phyloP scores from a whole-genome alignment of 2,329 filamentous ascomycete species.

The Botryotinia convoluta region DNA sequence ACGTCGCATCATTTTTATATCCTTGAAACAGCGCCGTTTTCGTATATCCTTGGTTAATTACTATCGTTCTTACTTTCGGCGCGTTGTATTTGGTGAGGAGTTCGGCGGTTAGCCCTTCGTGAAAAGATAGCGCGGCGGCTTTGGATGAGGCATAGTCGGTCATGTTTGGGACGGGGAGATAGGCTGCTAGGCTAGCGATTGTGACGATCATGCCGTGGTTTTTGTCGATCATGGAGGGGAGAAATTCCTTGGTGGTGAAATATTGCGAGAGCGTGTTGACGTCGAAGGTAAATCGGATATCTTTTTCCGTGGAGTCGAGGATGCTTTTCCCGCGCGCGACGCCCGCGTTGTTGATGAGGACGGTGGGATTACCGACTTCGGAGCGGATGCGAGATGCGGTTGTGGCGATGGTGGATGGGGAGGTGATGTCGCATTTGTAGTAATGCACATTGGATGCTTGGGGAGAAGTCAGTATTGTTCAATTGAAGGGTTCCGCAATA shows the following conservation, averaged over 20 bases:
- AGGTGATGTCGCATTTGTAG: constrained; percentile 69
- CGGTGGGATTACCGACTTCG: constrained; percentile 61
- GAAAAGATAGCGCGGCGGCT: constrained; percentile 63
- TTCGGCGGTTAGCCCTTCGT: constrained; percentile 63
- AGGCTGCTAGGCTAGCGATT: constrained; percentile 63
- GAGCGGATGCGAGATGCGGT: constrained; percentile 53
- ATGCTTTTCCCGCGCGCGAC: constrained; percentile 60
- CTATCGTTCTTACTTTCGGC: constrained; percentile 61
- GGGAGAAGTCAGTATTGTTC: not conserved
- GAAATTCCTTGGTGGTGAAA: constrained; percentile 63
- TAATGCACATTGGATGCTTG: constrained; percentile 58
- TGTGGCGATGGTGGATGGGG: constrained; percentile 49
- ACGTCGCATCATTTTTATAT: constrained; percentile 50
- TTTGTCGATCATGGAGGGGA: constrained; percentile 59
- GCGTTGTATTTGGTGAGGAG: constrained; percentile 59
- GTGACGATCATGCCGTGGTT: constrained; percentile 75
- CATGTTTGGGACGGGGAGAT: constrained; percentile 58
- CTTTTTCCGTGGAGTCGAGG: constrained; percentile 54
- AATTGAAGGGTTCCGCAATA: not conserved
- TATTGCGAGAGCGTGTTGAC: constrained; percentile 69
- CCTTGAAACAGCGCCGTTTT: constrained; percentile 59
- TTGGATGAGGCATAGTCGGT: constrained; percentile 68
- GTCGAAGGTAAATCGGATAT: constrained; percentile 66
- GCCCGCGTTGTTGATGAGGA: constrained; percentile 72
- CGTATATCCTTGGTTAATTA: constrained; percentile 62